These are phyloP conservation scores for Chaetomiaceae sp. DNA, from an alignment of 2,329 filamentous ascomycete genomes.

Conservation along the genomic window DNA sequence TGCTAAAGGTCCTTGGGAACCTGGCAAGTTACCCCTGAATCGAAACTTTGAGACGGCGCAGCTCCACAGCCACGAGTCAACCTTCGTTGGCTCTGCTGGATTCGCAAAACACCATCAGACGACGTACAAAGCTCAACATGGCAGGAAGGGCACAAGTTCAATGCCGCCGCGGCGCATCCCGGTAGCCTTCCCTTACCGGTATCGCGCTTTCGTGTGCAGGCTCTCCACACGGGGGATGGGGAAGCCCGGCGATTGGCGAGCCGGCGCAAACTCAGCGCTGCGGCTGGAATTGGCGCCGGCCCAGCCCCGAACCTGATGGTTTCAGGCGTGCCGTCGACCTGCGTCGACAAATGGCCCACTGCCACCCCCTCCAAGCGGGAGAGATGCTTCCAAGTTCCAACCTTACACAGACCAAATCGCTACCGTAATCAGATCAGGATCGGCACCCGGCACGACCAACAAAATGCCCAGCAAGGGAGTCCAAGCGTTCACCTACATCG, in stretches of 20 bases:
- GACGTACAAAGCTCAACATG: background rate
- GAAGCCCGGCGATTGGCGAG: conserved; percentile 5
- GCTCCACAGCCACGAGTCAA: background rate
- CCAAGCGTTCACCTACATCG: conserved; percentile 37
- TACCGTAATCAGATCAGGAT: background rate
- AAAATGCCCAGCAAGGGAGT: conserved; percentile 42
- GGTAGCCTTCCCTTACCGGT: background rate
- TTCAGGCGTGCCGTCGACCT: background rate
- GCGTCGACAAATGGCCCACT: background rate
- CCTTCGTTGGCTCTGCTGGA: too few species aligned
- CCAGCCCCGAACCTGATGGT: background rate
- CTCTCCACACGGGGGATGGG: conserved; percentile 1
- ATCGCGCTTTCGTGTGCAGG: background rate
- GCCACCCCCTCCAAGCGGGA: background rate
- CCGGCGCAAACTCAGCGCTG: background rate
- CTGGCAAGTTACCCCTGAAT: background rate
- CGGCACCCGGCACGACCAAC: background rate
- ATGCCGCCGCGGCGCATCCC: background rate
- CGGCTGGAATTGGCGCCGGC: conserved; percentile 5
- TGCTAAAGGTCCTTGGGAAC: background rate
- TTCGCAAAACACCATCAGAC: too few species aligned
- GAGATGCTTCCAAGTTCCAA: conserved; percentile 3
- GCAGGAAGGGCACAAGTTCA: too few species aligned
- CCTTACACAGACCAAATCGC: background rate
- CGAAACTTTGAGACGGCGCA: background rate